Evolutionary conservation across 1,284 basidiomycete genomes (phyloP), one percentile per base, ranked within the genome.

Genomic region (Cryptococcus sp.): DNA sequence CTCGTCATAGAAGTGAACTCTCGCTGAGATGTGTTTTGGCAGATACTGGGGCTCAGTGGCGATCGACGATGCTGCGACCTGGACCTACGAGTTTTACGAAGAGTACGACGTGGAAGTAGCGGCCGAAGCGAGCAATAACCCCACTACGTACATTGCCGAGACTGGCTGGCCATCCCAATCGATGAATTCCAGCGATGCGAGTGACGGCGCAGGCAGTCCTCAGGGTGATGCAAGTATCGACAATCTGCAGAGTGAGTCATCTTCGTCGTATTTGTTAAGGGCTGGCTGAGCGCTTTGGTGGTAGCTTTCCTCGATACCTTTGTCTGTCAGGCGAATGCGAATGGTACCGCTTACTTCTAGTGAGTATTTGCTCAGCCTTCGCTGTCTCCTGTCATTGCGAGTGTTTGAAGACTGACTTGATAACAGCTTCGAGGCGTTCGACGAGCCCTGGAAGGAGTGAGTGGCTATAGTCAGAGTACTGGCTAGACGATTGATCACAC

Each of bases 91-190:
- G 17, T 89, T 85, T 78, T 87, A 85, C 76, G 68, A 83, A 52
- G 70, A 80, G 41, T 84, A 80, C 42, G 85, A 90, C 72, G 84
- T 90, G 8, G 78, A 71, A 40, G 56, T 76, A 17, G 75, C 75
- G 11, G 65, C 71, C 8, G 53, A 60, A 13, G 79, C 79, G 0
- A 46, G 84, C 16, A 91, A 91, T 78, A 83, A 86, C 59, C 91
- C 91, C 5, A 78, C 81, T 56, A 87, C 88, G 82, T 92, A 86
- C 79, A 91, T 94, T 64, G 91, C 91, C 11, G 92, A 95, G 81
- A 93, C 92, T 22, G 93, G 93, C 41, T 96, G 93, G 93, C 93
- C 93, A 15, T 87, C 68, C 42, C 44, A 64, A 55, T 66, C 68
- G 13, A 69, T 71, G 66, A 74, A 69, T 35, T 65, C 80, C 60